Conservation (phyloP, 2,329 filamentous ascomycete species). For the Diatrype stigma region DNA sequence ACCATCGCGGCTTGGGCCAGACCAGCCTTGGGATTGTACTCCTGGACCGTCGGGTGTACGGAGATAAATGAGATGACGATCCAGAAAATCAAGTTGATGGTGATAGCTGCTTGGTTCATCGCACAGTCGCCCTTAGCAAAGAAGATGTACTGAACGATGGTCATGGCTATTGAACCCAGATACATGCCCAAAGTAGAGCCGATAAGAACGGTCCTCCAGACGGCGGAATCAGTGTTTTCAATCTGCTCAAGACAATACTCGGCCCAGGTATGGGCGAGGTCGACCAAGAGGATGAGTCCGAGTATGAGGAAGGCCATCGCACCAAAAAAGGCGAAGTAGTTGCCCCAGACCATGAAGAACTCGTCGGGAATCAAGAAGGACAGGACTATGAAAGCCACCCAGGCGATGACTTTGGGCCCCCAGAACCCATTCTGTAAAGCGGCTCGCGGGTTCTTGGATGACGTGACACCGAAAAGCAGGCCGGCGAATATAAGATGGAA, state of each 20-base stretch:
- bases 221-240: conserved; percentile 76
- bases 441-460: conserved; percentile 82
- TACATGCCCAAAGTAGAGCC: conserved; percentile 95
- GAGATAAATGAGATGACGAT: conserved; percentile 77
- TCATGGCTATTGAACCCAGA: conserved; percentile 84
- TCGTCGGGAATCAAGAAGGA: conserved; percentile 93
- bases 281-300: conserved; percentile 86
- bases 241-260: conserved; percentile 95
- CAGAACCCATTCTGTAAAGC: conserved; percentile 97
- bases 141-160: conserved; percentile 94
- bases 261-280: conserved; percentile 94
- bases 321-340: conserved; percentile 82
- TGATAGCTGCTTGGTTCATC: conserved; percentile 97
- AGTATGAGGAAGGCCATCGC: conserved; percentile 93
- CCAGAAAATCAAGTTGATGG: conserved; percentile 84
- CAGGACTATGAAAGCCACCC: conserved; percentile 80
- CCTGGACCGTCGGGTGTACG: conserved; percentile 85
- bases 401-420: conserved; percentile 91
- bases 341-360: conserved; percentile 95
- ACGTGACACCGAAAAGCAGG: conserved; percentile 80
- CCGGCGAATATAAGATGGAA: conserved; percentile 87
- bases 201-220: conserved; percentile 84
- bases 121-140: conserved; percentile 77
- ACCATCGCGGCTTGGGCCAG: conserved; percentile 98
- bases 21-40: conserved; percentile 87